Base-by-base conservation (phyloP, 78 protist genomes). In the Tieghemostelium lacteum region DNA sequence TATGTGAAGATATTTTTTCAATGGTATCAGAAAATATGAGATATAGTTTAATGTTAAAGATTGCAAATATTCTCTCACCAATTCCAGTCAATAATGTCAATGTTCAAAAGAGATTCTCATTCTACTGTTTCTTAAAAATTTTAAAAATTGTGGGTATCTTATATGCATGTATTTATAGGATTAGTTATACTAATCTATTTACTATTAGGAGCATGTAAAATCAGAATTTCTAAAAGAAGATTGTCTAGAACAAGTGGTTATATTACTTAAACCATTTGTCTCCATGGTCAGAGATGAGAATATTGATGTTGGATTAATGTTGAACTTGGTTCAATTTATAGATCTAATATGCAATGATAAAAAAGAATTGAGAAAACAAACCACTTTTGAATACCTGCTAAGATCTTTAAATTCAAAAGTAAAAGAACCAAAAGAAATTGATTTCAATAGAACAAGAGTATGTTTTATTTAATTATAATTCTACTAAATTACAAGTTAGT, bases 401-500 rank as follows among this genome's bases (percentile, higher is more conserved):
- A 66, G 65, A 66, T 8, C 19, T 14, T 78, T 74, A 75, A 34
- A 52, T 40, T 8, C 55, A 36, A 78, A 78, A 54, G 34, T 78
- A 1, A 78, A 69, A 39, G 88, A 78, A 39, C 74, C 74, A 20
- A 60, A 78, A 28, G 73, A 33, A 33, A 61, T 78, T 26, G 75
- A 78, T 66, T 78, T 78, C 24, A 66, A 78, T 52, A 78, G 40
- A 66, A 52, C 88, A 52, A 78, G 88, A 78, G 87, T 77, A 77
- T 24, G 33, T 61, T 2, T 45, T 14, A 45, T 49, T 49, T 71
- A 39, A 17, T 57, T 16, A 49, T 29, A 5, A 28, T 8, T 29
- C 33, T 71, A 19, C 2, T 50, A 28, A 28, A 16, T 52, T 3
- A 37, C 16, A 0, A 49, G 16, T 45, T 29, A 37, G 4, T 33